Conservation (phyloP, 331 rosid genomes). For the Telfairia occidentalis region DNA sequence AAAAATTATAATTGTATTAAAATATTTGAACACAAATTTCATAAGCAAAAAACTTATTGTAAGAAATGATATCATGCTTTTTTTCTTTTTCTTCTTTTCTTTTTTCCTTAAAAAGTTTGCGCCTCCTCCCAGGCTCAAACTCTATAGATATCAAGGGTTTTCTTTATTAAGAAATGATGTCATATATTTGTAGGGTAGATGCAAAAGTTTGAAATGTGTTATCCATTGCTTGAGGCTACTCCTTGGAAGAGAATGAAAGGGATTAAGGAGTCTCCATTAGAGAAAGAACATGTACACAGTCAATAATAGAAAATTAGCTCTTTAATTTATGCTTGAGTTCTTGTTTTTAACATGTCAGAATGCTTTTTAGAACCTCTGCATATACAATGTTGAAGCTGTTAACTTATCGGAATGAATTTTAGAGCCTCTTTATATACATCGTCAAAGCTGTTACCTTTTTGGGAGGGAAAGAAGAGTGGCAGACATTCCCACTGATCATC, state of each 20-base stretch:
- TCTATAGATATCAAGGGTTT: too few species aligned
- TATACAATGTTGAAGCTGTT: not conserved
- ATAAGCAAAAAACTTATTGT: not conserved
- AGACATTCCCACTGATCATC: constrained; percentile 95
- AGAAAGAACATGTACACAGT: not conserved
- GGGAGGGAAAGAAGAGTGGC: constrained; percentile 99
- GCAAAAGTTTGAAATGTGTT: not conserved
- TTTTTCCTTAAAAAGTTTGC: too few species aligned
- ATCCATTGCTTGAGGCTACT: not conserved
- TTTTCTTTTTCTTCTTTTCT: too few species aligned
- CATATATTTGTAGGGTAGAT: not conserved
- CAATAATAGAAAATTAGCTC: not conserved
- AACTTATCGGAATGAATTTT: constrained; percentile 18
- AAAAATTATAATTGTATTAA: not conserved
- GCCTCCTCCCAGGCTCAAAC: too few species aligned
- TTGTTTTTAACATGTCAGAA: not conserved
- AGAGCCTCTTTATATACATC: constrained; percentile 93
- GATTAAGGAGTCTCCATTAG: not conserved
- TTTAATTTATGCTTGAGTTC: not conserved
- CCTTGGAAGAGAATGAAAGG: not conserved
- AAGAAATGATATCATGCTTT: not conserved
- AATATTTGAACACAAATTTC: not conserved
- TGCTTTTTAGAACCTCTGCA: constrained; percentile 2
- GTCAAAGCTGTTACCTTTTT: constrained; percentile 90
- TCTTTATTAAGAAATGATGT: not conserved